Base-by-base conservation (phyloP, 2,329 filamentous ascomycete genomes). In the Fusarium sambucinum region DNA sequence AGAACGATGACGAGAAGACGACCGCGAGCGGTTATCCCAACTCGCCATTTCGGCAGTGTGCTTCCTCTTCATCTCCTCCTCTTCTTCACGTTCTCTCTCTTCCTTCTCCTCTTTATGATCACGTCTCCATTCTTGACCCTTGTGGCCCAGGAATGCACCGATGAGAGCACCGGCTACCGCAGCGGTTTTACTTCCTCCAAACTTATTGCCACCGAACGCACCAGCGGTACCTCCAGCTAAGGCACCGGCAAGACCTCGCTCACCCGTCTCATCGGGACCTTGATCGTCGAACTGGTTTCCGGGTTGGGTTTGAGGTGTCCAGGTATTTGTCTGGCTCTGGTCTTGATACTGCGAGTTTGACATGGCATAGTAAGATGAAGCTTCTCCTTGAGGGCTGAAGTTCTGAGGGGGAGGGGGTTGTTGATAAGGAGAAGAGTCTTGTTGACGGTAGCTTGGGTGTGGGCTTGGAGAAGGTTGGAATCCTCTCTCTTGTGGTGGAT, bases 41-140 rank as follows among this genome's bases (percentile, higher is more conserved):
- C 25, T 19, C 5, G 17, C 30, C 32, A 48, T 48, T 25, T 48
- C 53, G 9, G 53, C 42, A 9, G 16, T 21, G 13, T 55, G 53
- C 17, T 55, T 55, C 10, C 3, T 25, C 16, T 6, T 55, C 42
- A 50, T 48, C 14, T 38, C 52, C 1, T 47, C 52, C 25, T 55
- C 53, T 13, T 50, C 32, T 3, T 19, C 11, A 4, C 27, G 32
- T 8, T 50, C 32, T 12, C 13, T 16, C 17, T 55, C 53, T 5
- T 48, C 25, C 25, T 48, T 55, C 21, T 55, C 42, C 16, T 55
- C 53, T 6, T 38, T 55, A 11, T 47, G 42, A 13, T 55, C 53
- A 23, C 33, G 25, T 14, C 42, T 19, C 53, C 42, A 38, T 3
- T 55, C 53, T 4, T 55, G 53, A 3, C 42, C 32, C 53, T 55